phyloP scores from a whole-genome alignment of 208 protist species.

The Angomonas ambiguus region DNA sequence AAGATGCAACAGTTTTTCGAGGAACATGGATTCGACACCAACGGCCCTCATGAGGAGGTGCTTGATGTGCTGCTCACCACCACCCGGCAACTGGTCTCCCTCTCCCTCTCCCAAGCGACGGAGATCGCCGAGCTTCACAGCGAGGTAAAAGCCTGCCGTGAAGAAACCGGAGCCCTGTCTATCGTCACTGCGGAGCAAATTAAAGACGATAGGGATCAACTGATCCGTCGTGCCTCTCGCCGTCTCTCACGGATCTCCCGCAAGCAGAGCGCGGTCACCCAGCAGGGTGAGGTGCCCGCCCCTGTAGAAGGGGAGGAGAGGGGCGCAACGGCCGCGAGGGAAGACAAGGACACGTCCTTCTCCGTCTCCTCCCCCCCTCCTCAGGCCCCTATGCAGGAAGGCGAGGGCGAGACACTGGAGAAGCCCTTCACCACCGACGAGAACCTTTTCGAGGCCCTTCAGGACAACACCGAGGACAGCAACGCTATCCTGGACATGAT shows the following conservation, averaged over 20 bases:
- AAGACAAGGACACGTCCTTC: background rate
- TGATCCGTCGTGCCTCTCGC: background rate
- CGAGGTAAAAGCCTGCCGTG: slow-evolving; percentile 2
- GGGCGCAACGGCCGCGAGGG: background rate
- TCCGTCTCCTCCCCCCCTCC: background rate
- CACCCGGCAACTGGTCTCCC: slow-evolving; percentile 53
- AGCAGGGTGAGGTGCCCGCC: background rate
- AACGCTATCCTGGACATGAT: background rate
- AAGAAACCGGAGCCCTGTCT: slow-evolving; percentile 12
- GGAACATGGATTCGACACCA: slow-evolving; percentile 63
- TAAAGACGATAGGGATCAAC: background rate
- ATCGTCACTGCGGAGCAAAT: background rate
- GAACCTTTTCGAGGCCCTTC: background rate
- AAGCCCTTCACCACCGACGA: background rate
- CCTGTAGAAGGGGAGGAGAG: background rate
- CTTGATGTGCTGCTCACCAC: slow-evolving; percentile 63
- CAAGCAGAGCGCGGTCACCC: background rate
- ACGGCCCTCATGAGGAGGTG: slow-evolving; percentile 61
- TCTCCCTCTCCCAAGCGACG: slow-evolving; percentile 14
- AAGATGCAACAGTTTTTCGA: slow-evolving; percentile 44
- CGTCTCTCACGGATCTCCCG: background rate
- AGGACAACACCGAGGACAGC: too few relatives aligned
- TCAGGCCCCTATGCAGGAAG: background rate
- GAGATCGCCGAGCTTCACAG: background rate
- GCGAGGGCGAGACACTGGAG: background rate